Percentiles rank a stretch among this genome's conserved stretches.
Evolutionary conservation across 345 rosid species (phyloP).

Genomic region (Excoecaria cochinchinensis): DNA sequence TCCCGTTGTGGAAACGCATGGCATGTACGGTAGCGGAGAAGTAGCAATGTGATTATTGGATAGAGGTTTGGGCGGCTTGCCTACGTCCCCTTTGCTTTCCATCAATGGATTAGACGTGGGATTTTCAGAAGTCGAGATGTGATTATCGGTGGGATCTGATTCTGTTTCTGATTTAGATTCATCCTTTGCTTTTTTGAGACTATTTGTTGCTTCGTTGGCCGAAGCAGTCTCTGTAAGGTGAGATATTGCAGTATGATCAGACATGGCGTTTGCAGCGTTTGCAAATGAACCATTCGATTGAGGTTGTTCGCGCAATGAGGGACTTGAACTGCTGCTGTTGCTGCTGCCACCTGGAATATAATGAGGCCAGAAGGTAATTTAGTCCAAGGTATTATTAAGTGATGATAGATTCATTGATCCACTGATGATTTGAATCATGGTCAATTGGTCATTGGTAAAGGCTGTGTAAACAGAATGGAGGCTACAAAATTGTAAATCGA

Average conservation of each 20-base stretch:
- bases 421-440: too few species aligned
- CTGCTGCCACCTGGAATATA: constrained; percentile 38
- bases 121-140: constrained; percentile 5
- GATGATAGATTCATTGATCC: too few species aligned
- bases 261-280: constrained; percentile 10
- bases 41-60: constrained; percentile 4
- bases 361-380: neutral
- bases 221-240: constrained; percentile 11
- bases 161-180: constrained; percentile 5
- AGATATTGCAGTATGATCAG: constrained; percentile 26
- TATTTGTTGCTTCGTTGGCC: constrained; percentile 6
- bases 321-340: constrained; percentile 32
- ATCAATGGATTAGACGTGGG: neutral
- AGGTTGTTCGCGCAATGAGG: constrained; percentile 19
- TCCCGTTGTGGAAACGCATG: constrained; percentile 66
- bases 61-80: constrained; percentile 52
- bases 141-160: neutral
- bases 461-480: neutral
- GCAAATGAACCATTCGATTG: constrained; percentile 15
- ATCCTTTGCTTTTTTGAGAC: constrained; percentile 11
- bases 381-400: too few species aligned
- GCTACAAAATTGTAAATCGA: too few species aligned
- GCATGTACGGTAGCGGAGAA: constrained; percentile 41
- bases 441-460: too few species aligned
- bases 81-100: constrained; percentile 16